A percentile compares a stretch with the other conserved stretches of the same genome.
phyloP scores from a whole-genome alignment of 176 grass and related monocot genomes.

The Miscanthus lutarioriparius region DNA sequence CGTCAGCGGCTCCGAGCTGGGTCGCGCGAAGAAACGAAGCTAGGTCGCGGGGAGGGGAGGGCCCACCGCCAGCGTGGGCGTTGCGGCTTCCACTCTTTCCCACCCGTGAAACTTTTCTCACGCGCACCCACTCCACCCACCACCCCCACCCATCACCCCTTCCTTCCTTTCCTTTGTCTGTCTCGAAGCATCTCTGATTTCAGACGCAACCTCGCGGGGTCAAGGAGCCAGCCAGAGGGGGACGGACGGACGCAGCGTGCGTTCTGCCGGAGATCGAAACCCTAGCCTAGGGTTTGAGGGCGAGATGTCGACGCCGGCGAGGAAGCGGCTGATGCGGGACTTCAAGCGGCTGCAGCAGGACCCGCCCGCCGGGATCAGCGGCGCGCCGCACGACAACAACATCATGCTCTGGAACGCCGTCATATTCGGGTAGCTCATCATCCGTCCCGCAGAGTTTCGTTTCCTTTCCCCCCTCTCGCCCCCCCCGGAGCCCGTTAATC shows the following conservation, averaged over 20 bases:
- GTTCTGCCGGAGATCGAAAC: conserved; percentile 10
- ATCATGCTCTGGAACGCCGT: conserved; percentile 99
- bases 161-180: not conserved
- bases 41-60: not conserved
- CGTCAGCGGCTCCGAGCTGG: not conserved
- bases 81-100: not conserved
- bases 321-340: conserved; percentile 98
- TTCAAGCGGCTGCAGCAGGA: conserved; percentile 99
- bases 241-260: not conserved
- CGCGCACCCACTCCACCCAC: not conserved
- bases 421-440: conserved; percentile 68
- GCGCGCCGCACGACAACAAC: conserved; percentile 93
- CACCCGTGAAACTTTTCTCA: conserved; percentile 20
- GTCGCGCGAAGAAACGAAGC: conserved; percentile 32
- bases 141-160: not conserved
- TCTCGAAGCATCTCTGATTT: conserved; percentile 31
- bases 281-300: conserved; percentile 40
- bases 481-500: not conserved
- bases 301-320: conserved; percentile 93
- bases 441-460: not conserved
- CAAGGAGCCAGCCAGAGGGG: not conserved
- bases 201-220: conserved; percentile 19
- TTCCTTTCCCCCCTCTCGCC: too few species aligned
- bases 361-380: conserved; percentile 92
- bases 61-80: not conserved